A percentile compares a stretch with the other conserved stretches of the same genome.
Conservation (phyloP, 805 yeast species). For the Wickerhamiella hasegawae region DNA sequence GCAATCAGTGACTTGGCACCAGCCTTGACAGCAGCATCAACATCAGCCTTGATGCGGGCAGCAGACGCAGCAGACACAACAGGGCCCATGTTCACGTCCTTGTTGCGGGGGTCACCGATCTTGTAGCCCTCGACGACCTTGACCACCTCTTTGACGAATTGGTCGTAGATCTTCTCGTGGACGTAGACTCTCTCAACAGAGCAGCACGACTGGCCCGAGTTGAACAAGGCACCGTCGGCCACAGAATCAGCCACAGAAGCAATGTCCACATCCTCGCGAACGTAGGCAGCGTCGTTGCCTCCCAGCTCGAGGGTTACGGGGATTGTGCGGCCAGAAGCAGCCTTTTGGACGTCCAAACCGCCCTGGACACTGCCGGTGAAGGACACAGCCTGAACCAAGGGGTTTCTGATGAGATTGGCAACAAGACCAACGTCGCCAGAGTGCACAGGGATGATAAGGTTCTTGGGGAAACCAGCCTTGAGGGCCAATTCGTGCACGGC, state of each 20-base stretch:
- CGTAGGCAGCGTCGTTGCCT: constrained; percentile 84
- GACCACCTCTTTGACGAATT: constrained; percentile 42
- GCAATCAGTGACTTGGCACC: constrained; percentile 36
- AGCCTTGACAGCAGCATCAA: constrained; percentile 32
- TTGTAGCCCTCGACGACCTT: constrained; percentile 34
- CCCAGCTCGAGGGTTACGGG: constrained; percentile 64
- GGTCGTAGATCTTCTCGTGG: constrained; percentile 40
- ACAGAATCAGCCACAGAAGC: constrained; percentile 49
- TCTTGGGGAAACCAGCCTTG: constrained; percentile 71
- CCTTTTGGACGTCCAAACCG: constrained; percentile 50
- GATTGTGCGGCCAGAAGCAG: constrained; percentile 59
- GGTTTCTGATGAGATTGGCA: constrained; percentile 48
- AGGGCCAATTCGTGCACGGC: constrained; percentile 45
- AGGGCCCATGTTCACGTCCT: constrained; percentile 50
- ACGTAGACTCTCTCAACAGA: constrained; percentile 82
- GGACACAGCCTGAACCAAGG: constrained; percentile 59
- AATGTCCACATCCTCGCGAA: constrained; percentile 56
- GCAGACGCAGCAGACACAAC: constrained; percentile 38
- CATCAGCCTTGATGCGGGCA: constrained; percentile 29
- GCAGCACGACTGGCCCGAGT: constrained; percentile 88
- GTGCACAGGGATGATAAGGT: constrained; percentile 65
- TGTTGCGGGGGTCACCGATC: constrained; percentile 70
- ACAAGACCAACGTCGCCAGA: constrained; percentile 60
- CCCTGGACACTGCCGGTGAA: constrained; percentile 84
- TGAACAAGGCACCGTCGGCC: constrained; percentile 64